Evolutionary conservation across 2,329 filamentous ascomycete genomes (phyloP).

Genomic region (Nigrospora sphaerica): DNA sequence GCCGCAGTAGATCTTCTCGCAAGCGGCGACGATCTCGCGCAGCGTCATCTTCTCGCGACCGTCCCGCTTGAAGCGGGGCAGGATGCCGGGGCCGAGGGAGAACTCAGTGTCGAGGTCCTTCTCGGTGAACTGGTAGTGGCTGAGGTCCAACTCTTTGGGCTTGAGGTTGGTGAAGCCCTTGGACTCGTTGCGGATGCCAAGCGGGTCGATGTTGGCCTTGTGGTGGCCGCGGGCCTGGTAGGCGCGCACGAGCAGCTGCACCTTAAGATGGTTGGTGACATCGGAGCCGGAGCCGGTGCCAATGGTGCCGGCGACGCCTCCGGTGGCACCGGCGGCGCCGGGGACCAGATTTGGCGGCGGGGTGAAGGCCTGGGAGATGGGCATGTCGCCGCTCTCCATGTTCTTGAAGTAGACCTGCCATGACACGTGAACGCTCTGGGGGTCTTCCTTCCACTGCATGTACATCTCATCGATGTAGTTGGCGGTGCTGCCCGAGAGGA

Average conservation of each 20-base stretch:
- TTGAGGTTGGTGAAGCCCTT: slow-evolving; percentile 79
- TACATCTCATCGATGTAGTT: slow-evolving; percentile 99
- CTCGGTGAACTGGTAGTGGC: slow-evolving; percentile 92
- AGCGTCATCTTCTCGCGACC: slow-evolving; percentile 92
- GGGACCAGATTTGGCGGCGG: slow-evolving; percentile 90
- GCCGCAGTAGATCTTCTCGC: slow-evolving; percentile 93
- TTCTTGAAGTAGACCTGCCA: slow-evolving; percentile 99
- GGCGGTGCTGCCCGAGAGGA: slow-evolving; percentile 92
- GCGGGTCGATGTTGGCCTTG: slow-evolving; percentile 94
- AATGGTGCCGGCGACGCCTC: slow-evolving; percentile 62
- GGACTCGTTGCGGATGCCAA: slow-evolving; percentile 83
- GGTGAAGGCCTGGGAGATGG: slow-evolving; percentile 92
- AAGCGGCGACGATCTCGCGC: slow-evolving; percentile 85
- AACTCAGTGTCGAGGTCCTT: slow-evolving; percentile 91
- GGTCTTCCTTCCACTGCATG: slow-evolving; percentile 91
- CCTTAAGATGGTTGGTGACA: slow-evolving; percentile 93
- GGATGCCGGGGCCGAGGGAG: slow-evolving; percentile 84
- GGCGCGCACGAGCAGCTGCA: slow-evolving; percentile 91
- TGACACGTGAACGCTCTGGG: slow-evolving; percentile 88
- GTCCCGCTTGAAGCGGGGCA: slow-evolving; percentile 87
- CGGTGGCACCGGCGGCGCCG: slow-evolving; percentile 69
- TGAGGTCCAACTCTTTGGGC: slow-evolving; percentile 86
- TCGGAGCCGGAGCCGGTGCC: slow-evolving; percentile 66
- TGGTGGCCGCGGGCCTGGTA: slow-evolving; percentile 98
- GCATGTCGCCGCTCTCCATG: slow-evolving; percentile 98